Base-by-base conservation (phyloP, 257 asterid genomes). In the Henckelia pumila region DNA sequence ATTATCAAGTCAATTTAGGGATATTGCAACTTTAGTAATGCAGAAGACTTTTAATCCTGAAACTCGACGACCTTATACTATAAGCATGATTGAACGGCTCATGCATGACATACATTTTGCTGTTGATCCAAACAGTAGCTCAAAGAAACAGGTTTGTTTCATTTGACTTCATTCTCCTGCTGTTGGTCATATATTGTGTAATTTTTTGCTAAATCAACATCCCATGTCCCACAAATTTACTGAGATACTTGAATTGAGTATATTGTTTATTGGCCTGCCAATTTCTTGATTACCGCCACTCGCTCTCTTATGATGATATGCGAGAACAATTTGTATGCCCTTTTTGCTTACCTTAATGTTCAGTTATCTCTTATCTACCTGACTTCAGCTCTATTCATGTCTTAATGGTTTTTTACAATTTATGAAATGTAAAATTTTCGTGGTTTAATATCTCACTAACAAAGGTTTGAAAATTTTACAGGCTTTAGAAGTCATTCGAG, bases 21-120 rank as follows among this genome's bases (percentile, higher is more conserved):
- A 90, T 76, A 89, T 93, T 77, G 96, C 96, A 28, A 90, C 97
- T 50, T 85, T 93, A 37, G 92, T 88, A 26, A 93, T 88, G 99
- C 92, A 90, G 85, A 93, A 91, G 84, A 90, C 99, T 40, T 69
- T 82, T 72, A 93, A 93, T 64, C 89, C 97, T 33, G 96, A 93
- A 81, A 90, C 99, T 32, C 88, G 85, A 59, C 83, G 95, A 7
- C 97, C 99, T 61, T 93, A 93, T 66, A 90, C 99, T 53, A 90
- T 93, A 65, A 88, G 95, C 83, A 93, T 93, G 99, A 90, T 90
- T 52, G 96, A 93, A 77, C 87, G 99, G 16, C 86, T 90, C 63
- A 90, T 93, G 95, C 99, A 93, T 66, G 99, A 93, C 70, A 90
- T 88, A 47, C 95, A 93, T 77, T 93, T 88, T 68, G 95, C 95